Base-by-base conservation (phyloP, 768 basidiomycete species). In the Cantharellus cinnabarinus region DNA sequence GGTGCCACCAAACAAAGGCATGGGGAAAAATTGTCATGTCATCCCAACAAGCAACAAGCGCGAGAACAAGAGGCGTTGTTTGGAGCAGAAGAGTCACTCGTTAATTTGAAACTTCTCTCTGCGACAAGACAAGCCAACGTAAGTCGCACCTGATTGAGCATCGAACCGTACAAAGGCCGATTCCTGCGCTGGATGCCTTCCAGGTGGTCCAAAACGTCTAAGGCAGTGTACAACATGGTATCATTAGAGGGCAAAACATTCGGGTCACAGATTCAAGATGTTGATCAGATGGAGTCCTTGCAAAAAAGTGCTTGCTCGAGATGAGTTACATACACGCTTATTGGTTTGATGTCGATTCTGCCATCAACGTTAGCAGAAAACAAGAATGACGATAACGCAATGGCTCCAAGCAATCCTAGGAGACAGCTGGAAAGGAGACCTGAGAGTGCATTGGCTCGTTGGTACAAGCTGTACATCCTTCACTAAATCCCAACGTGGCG, bases 161-260 rank as follows among this genome's bases (percentile, higher is more conserved):
- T 89, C 82, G 72, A 91, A 90, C 66, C 82, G 78, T 42, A 88
- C 77, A 67, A 86, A 83, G 1, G 83, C 83, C 59, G 82, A 75
- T 63, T 93, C 89, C 65, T 85, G 81, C 64, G 82, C 76, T 62
- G 74, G 76, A 64, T 71, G 76, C 3, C 75, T 71, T 60, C 78
- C 73, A 44, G 74, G 71, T 63, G 72, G 77, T 59, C 70, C 72
- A 62, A 69, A 76, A 64, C 68, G 77, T 53, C 79, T 80, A 57
- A 10, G 44, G 44, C 29, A 48, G 44, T 48, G 44, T 10, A 29
- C 44, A 48, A 10, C 44, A 29, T 48, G 44, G 29, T 48, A 10
- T 48, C 10, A 48, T 10, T 10, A 10, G 10, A 10, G 44, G 44
- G 44, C 1, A 10, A 10, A 48, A 10, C 44, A 48, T 29, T 10